These are phyloP conservation scores for Hyphochytrium catenoides DNA, from an alignment of 352 stramenopile species.

Conservation along the genomic window DNA sequence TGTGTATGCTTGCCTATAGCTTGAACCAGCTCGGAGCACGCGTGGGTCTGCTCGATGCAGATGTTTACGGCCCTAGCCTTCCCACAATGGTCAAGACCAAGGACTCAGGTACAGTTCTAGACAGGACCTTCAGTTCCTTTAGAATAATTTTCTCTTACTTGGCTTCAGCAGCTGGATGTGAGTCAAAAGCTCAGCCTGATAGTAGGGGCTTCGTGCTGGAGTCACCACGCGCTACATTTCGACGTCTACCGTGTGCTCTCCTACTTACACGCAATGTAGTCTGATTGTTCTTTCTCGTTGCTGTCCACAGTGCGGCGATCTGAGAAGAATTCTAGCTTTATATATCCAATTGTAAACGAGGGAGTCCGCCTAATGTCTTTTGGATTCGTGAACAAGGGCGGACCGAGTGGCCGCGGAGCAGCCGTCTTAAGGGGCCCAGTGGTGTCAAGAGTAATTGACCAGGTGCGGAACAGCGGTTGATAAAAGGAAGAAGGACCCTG, in stretches of 20 bases:
- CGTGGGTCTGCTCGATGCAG: conserved; percentile 94
- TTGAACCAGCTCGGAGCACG: conserved; percentile 61
- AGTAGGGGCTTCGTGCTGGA: not conserved
- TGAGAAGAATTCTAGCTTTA: conserved; percentile 32
- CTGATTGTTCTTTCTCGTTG: conserved; percentile 4
- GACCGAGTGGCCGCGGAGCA: conserved; percentile 40
- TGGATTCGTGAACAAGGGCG: conserved; percentile 65
- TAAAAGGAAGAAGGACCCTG: not conserved
- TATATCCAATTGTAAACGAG: conserved; percentile 54
- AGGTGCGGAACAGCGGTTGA: conserved; percentile 39
- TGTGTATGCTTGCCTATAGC: conserved; percentile 10
- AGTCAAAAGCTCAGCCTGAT: conserved; percentile 13
- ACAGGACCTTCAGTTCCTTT: not conserved
- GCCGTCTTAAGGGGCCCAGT: conserved; percentile 92
- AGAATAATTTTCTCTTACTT: no score
- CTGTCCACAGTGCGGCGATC: conserved; percentile 22
- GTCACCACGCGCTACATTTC: conserved; percentile 7
- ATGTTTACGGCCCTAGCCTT: conserved; percentile 96
- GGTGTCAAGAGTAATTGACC: conserved; percentile 90
- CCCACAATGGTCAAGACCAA: conserved; percentile 79
- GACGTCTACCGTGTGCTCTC: conserved; percentile 18
- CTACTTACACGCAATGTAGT: conserved; percentile 1
- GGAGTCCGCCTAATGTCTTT: conserved; percentile 78
- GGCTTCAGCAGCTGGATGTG: no score
- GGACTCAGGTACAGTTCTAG: conserved; percentile 19